A percentile compares a stretch with the other conserved stretches of the same genome.
phyloP scores from a whole-genome alignment of 148 eudicot species.

The Vaccinium corymbosum region DNA sequence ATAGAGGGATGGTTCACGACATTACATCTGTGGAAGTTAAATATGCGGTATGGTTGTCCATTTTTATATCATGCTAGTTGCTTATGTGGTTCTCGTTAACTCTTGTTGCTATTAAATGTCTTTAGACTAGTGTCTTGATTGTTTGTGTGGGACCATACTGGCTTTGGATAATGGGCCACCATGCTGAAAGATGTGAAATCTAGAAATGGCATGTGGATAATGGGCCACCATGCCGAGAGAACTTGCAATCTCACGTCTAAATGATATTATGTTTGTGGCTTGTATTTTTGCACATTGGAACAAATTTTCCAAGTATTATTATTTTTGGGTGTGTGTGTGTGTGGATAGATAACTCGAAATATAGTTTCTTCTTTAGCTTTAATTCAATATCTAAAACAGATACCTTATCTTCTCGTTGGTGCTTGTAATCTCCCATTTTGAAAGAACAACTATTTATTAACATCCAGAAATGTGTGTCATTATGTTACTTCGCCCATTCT shows the following conservation, averaged over 20 bases:
- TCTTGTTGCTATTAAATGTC: neutral
- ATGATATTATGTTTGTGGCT: too few species aligned
- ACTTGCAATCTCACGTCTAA: too few species aligned
- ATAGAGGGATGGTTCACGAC: conserved; percentile 41
- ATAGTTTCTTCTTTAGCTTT: neutral
- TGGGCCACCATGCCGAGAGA: too few species aligned
- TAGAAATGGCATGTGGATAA: too few species aligned
- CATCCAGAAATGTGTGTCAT: neutral
- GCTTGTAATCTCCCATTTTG: neutral
- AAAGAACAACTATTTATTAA: neutral
- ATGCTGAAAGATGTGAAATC: too few species aligned
- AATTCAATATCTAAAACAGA: neutral
- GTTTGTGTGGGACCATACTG: neutral
- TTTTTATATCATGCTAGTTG: neutral
- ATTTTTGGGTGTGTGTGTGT: neutral
- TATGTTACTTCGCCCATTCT: too few species aligned
- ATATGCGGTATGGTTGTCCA: conserved; percentile 46
- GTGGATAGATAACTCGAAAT: neutral
- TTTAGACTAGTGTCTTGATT: neutral
- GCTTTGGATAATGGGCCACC: too few species aligned
- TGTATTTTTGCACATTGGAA: too few species aligned
- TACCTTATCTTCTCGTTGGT: neutral
- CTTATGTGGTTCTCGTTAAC: neutral
- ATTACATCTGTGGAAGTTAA: conserved; percentile 63
- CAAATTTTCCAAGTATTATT: neutral